phyloP scores from a whole-genome alignment of 2,329 filamentous ascomycete genomes.

The Neofusicoccum cordaticola region DNA sequence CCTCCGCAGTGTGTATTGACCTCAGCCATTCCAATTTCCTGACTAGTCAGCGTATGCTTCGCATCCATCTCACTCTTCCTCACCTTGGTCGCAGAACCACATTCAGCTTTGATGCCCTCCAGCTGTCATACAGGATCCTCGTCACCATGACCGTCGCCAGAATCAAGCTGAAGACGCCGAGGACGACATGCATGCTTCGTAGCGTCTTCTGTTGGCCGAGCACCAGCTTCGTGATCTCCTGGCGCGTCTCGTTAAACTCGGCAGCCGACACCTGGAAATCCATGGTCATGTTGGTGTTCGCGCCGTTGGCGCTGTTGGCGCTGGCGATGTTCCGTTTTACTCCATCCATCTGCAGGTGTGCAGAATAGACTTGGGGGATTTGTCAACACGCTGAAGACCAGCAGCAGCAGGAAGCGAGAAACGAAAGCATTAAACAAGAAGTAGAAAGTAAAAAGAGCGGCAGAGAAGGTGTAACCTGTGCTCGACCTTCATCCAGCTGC shows the following conservation, averaged over 20 bases:
- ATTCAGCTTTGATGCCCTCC: conserved; percentile 32
- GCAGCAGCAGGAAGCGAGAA: conserved; percentile 8
- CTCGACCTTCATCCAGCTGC: conserved; percentile 15
- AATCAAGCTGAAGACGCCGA: conserved; percentile 39
- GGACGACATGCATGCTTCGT: conserved; percentile 38
- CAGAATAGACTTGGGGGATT: neutral
- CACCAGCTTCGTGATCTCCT: conserved; percentile 24
- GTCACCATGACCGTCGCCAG: conserved; percentile 34
- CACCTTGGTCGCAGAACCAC: conserved; percentile 33
- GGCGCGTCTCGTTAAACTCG: conserved; percentile 1
- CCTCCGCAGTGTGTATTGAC: conserved; percentile 39
- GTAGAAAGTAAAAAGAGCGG: conserved; percentile 13
- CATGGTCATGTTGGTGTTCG: neutral
- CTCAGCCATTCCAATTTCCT: conserved; percentile 37
- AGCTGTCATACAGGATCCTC: conserved; percentile 38
- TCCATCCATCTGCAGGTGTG: conserved; percentile 4
- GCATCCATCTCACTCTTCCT: conserved; percentile 14
- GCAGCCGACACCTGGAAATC: neutral
- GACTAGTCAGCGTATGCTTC: conserved; percentile 14
- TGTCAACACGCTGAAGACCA: conserved; percentile 10
- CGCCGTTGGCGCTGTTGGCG: neutral
- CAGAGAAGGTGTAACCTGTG: conserved; percentile 8
- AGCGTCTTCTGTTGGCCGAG: conserved; percentile 37
- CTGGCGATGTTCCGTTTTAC: neutral
- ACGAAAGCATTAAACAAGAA: conserved; percentile 15